phyloP scores from a whole-genome alignment of 2,329 filamentous ascomycete species.

The Stylonectria norvegica region DNA sequence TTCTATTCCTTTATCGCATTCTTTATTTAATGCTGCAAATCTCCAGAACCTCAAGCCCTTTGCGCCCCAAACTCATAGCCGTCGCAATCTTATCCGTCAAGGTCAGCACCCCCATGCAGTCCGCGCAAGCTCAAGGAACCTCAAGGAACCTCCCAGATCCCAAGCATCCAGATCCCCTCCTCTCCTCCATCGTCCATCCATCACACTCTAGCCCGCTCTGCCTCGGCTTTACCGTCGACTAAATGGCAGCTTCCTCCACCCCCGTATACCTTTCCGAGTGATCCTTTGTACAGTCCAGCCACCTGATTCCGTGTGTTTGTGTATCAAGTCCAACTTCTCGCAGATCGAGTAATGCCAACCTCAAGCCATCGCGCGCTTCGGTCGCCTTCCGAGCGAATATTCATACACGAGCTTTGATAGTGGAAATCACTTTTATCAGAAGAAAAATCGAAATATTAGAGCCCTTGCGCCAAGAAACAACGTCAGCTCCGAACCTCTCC shows the following conservation, averaged over 20 bases:
- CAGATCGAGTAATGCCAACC: constrained; percentile 11
- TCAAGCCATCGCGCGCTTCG: constrained; percentile 13
- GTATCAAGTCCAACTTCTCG: constrained; percentile 15
- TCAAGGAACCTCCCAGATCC: constrained; percentile 11
- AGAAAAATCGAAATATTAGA: constrained; percentile 19
- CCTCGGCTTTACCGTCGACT: not conserved
- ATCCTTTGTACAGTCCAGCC: constrained; percentile 21
- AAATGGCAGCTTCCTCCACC: not conserved
- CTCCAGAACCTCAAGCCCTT: constrained; percentile 19
- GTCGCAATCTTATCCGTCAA: constrained; percentile 18
- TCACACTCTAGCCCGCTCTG: too few relatives aligned
- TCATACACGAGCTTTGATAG: constrained; percentile 26
- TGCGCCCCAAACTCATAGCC: constrained; percentile 19
- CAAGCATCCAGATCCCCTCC: constrained; percentile 10
- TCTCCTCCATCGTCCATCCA: constrained; percentile 8
- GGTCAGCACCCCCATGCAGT: constrained; percentile 1
- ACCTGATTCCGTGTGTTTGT: constrained; percentile 6
- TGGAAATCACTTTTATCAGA: constrained; percentile 27
- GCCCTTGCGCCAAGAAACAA: constrained; percentile 26
- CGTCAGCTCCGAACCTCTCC: not conserved
- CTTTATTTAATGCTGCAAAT: constrained; percentile 25
- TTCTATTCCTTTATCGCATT: constrained; percentile 15
- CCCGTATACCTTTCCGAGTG: not conserved
- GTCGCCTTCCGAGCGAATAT: constrained; percentile 23
- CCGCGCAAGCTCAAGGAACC: constrained; percentile 9